These are phyloP conservation scores for Scalesia atractyloides DNA, from an alignment of 129 eudicot genomes.

Conservation along the genomic window DNA sequence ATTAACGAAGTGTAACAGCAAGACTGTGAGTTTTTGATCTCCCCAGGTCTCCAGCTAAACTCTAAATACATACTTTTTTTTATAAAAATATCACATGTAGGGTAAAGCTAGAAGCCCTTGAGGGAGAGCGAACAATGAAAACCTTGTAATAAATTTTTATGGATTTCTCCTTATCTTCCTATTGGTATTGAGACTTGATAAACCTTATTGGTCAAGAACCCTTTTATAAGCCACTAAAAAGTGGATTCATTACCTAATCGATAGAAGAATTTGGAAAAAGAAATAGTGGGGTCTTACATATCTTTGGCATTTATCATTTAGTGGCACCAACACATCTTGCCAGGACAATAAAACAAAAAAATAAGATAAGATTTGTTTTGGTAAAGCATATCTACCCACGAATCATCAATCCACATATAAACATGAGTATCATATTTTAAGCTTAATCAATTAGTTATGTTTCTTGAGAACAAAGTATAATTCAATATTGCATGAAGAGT, in stretches of 20 bases:
- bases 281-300: constrained; percentile 39
- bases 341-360: constrained; percentile 1
- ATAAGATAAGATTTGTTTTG: constrained; percentile 26
- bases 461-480: constrained; percentile 8
- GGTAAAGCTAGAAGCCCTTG: constrained; percentile 42
- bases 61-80: constrained; percentile 13
- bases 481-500: constrained; percentile 21
- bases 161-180: constrained; percentile 4
- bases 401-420: constrained; percentile 38
- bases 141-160: constrained; percentile 20
- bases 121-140: constrained; percentile 46
- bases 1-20: background rate
- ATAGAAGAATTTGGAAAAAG: background rate
- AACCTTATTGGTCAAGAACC: constrained; percentile 35
- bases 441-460: constrained; percentile 28
- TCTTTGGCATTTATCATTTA: constrained; percentile 36
- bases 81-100: constrained; percentile 14
- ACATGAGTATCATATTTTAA: constrained; percentile 15
- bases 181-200: constrained; percentile 30
- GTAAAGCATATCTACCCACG: constrained; percentile 36
- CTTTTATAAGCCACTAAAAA: constrained; percentile 31
- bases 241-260: constrained; percentile 10
- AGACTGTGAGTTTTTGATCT: constrained; percentile 4
- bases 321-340: constrained; percentile 30
- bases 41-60: constrained; percentile 25